phyloP scores from a whole-genome alignment of 2,329 filamentous ascomycete species.

The Penicillium sclerotiorum region DNA sequence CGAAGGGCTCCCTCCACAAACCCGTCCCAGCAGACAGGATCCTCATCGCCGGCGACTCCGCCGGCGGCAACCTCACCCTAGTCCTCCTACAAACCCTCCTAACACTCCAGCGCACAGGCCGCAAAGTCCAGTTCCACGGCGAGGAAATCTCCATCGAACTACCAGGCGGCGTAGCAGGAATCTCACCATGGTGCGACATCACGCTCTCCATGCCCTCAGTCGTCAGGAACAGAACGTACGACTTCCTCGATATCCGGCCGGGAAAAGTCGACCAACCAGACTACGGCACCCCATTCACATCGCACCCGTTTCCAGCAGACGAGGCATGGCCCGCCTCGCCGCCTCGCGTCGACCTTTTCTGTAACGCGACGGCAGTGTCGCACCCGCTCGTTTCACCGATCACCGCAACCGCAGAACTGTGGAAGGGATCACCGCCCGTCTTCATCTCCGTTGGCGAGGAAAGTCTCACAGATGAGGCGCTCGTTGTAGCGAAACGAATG shows the following conservation, averaged over 20 bases:
- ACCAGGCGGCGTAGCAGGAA: constrained; percentile 43
- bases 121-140: constrained; percentile 44
- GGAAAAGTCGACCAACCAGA: constrained; percentile 20
- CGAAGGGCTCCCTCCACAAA: constrained; percentile 44
- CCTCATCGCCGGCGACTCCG: constrained; percentile 50
- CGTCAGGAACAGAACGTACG: constrained; percentile 40
- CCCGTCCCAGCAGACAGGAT: constrained; percentile 48
- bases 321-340: constrained; percentile 44
- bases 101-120: constrained; percentile 39
- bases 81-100: constrained; percentile 47
- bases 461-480: constrained; percentile 43
- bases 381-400: constrained; percentile 49
- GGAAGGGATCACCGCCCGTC: constrained; percentile 45
- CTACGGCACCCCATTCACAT: constrained; percentile 21
- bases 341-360: constrained; percentile 47
- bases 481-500: constrained; percentile 44
- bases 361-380: constrained; percentile 38
- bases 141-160: constrained; percentile 42
- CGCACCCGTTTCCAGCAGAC: constrained; percentile 36
- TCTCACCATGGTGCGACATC: constrained; percentile 48
- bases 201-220: constrained; percentile 47
- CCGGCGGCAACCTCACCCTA: constrained; percentile 48
- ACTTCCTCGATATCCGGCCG: constrained; percentile 41
- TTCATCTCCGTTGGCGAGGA: constrained; percentile 48
- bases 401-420: constrained; percentile 37